phyloP scores from a whole-genome alignment of 805 yeast species.

The Wickerhamomyces kurtzmanii region DNA sequence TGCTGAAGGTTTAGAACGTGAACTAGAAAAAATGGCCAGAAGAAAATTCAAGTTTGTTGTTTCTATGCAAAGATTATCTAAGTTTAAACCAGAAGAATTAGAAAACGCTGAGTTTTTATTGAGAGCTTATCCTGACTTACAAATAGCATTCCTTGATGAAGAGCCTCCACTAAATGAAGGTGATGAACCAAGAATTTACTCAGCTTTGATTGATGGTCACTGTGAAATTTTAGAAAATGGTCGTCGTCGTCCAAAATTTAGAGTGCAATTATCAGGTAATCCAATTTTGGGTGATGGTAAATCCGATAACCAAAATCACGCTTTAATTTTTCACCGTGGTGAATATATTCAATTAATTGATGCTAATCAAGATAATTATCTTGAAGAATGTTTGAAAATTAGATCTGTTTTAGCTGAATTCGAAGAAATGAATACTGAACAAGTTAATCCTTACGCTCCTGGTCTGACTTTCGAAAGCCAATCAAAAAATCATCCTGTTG shows the following conservation, averaged over 20 bases:
- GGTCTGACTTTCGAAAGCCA: conserved; percentile 49
- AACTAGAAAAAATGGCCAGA: conserved; percentile 82
- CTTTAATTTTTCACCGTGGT: conserved; percentile 73
- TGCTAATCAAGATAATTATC: conserved; percentile 80
- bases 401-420: conserved; percentile 77
- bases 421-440: conserved; percentile 69
- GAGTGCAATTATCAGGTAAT: conserved; percentile 72
- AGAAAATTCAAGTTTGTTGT: conserved; percentile 76
- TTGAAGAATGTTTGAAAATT: conserved; percentile 78
- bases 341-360: conserved; percentile 78
- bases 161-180: conserved; percentile 70
- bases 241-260: conserved; percentile 66
- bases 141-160: conserved; percentile 91
- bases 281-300: conserved; percentile 86
- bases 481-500: conserved; percentile 53
- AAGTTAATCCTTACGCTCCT: conserved; percentile 76
- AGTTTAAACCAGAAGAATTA: conserved; percentile 63
- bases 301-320: conserved; percentile 80
- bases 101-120: conserved; percentile 75
- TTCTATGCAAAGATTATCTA: conserved; percentile 77
- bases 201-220: conserved; percentile 75
- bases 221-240: conserved; percentile 67
- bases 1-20: conserved; percentile 92
- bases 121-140: conserved; percentile 77
- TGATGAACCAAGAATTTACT: conserved; percentile 62